Percentiles rank a stretch among this genome's conserved stretches.
Conservation (phyloP, 441 rosid genomes). For the Isatis lusitanica region DNA sequence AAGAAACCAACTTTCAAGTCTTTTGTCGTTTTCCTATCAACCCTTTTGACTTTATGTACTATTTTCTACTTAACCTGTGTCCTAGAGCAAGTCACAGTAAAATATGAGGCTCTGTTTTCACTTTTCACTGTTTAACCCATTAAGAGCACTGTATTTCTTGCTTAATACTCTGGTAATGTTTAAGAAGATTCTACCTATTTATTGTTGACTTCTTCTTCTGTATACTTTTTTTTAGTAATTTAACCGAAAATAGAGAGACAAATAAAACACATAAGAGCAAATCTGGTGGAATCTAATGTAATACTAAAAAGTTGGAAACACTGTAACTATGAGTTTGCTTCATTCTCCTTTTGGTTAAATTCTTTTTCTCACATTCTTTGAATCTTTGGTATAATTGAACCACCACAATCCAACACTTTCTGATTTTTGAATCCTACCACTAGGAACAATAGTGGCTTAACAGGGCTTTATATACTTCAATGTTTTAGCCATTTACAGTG, state of each 20-base stretch:
- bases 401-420: neutral
- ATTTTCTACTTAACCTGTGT: constrained; percentile 5
- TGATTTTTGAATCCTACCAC: neutral
- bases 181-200: neutral
- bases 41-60: constrained; percentile 26
- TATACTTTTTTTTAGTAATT: neutral
- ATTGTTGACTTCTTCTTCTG: neutral
- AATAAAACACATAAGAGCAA: neutral
- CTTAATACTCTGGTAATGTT: neutral
- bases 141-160: neutral
- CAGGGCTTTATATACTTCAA: neutral
- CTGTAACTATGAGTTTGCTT: neutral
- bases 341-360: neutral
- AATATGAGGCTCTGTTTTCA: neutral
- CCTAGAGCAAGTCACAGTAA: neutral
- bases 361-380: neutral
- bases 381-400: too few relatives aligned
- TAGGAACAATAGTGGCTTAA: neutral
- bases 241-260: constrained; percentile 2
- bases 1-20: constrained; percentile 8
- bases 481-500: neutral
- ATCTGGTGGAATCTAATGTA: neutral
- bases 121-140: constrained; percentile 9
- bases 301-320: neutral
- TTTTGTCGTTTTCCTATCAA: constrained; percentile 18